Percentiles rank a stretch among this genome's conserved stretches.
Evolutionary conservation across 495 filamentous ascomycete species (phyloP).

Genomic region (Pyrenula aspistea): DNA sequence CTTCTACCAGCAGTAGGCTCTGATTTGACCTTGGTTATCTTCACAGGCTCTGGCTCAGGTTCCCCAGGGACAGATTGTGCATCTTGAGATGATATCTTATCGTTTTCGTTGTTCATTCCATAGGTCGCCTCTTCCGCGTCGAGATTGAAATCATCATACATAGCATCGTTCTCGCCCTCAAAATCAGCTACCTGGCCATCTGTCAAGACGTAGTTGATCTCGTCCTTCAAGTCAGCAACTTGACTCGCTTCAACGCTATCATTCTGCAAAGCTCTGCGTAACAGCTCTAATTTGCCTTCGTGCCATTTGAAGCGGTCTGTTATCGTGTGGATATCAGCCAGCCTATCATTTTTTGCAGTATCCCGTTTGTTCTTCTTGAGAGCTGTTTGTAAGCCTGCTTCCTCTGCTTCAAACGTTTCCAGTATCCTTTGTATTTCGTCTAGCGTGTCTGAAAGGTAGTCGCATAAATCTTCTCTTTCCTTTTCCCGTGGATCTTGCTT

Average conservation of each 20-base stretch:
- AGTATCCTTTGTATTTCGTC: conserved; percentile 89
- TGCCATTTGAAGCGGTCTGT: conserved; percentile 97
- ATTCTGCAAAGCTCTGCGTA: conserved; percentile 83
- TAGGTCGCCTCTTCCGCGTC: conserved; percentile 80
- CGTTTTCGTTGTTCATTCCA: conserved; percentile 70
- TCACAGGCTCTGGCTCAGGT: conserved; percentile 66
- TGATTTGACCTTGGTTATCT: conserved; percentile 39
- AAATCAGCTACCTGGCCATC: conserved; percentile 81
- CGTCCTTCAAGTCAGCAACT: conserved; percentile 78
- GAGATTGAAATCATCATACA: conserved; percentile 91
- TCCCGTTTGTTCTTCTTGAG: conserved; percentile 93
- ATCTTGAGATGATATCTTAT: conserved; percentile 89
- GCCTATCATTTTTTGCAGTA: conserved; percentile 64
- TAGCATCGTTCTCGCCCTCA: conserved; percentile 72
- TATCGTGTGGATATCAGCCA: conserved; percentile 70
- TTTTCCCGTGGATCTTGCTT: conserved; percentile 93
- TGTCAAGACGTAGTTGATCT: conserved; percentile 88
- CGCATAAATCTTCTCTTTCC: conserved; percentile 72
- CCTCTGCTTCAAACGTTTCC: conserved; percentile 82
- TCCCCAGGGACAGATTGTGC: conserved; percentile 58
- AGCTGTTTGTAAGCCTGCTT: conserved; percentile 72
- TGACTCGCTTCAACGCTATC: conserved; percentile 76
- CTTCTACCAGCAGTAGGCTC: conserved; percentile 45
- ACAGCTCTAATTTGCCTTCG: conserved; percentile 79
- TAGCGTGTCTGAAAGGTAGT: conserved; percentile 79